These are phyloP conservation scores for Evernia prunastri DNA, from an alignment of 495 filamentous ascomycete species.

Conservation along the genomic window DNA sequence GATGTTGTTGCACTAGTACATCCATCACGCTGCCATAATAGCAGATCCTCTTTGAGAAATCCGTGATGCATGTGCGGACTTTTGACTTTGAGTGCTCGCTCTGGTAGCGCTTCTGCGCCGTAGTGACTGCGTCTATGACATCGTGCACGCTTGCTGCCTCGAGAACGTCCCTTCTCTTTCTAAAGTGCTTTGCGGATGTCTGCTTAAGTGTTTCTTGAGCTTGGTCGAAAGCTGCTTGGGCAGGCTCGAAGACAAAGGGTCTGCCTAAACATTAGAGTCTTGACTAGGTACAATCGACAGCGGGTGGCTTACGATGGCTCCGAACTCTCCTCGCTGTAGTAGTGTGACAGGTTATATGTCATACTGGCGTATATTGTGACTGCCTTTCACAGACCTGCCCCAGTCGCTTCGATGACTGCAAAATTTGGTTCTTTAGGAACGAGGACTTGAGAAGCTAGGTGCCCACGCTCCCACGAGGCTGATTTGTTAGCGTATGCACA, in stretches of 20 bases:
- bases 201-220: background rate
- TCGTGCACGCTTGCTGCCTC: constrained; percentile 6
- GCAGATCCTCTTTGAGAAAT: constrained; percentile 13
- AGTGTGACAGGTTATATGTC: background rate
- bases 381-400: background rate
- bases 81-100: background rate
- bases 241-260: background rate
- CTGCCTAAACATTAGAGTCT: background rate
- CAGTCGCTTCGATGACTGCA: background rate
- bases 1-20: constrained; percentile 28
- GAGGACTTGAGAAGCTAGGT: no score
- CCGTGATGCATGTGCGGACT: background rate
- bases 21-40: constrained; percentile 27
- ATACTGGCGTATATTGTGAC: background rate
- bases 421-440: background rate
- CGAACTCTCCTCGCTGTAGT: background rate
- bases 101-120: background rate
- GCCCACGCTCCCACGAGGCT: no score
- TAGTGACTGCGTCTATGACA: background rate
- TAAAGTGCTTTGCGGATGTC: background rate
- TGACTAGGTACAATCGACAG: background rate
- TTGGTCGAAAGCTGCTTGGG: background rate
- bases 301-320: background rate
- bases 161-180: background rate
- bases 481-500: no score